Evolutionary conservation across 1,139 yeast genomes (phyloP), one percentile per base, ranked within the genome.

Genomic region (Blastobotrys proliferans): DNA sequence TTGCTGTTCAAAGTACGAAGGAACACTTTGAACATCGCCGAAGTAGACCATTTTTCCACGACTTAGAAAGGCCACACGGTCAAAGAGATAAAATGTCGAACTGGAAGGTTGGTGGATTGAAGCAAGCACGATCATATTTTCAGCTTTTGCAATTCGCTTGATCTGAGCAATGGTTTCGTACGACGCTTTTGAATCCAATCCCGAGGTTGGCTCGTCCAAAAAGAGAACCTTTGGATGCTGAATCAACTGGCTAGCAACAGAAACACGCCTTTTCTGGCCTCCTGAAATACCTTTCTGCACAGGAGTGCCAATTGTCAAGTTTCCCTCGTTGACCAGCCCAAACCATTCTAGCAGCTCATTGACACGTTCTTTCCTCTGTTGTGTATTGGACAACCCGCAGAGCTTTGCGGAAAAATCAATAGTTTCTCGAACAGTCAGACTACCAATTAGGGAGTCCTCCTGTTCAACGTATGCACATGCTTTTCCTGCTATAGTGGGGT

Each of bases 381-480:
- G n/a, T 19, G 59, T 54, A 41, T 66, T 56, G 18, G 74, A 61
- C 36, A 69, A 67, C 42, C 68, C 64, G 27, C 62, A 61, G 50
- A 76, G 66, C 51, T 72, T 66, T 20, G 81, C 81, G 33, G 80
- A 74, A 60, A 75, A 76, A 48, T 68, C 66, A 42, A 76, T 63
- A 2, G 80, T 72, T 55, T 76, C 81, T 54, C 78, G 64, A 28
- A 76, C 81, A 21, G 81, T 74, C 20, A 70, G 62, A 52, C 72
- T 70, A 28, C 74, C 67, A 54, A 74, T 69, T 55, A 76, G 79
- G 45, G 75, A 66, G 62, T 76, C 81, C 53, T 76, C 79, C 57
- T 76, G 81, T 49, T 76, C 79, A 34, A 76, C 81, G 54, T 74
- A 76, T 45, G 80, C 79, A 34, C 78, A 74, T 32, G 75, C 64